Percentiles rank a stretch among this genome's conserved stretches.
Conservation (phyloP, 1,284 basidiomycete species). For the Cryptococcus floricola region DNA sequence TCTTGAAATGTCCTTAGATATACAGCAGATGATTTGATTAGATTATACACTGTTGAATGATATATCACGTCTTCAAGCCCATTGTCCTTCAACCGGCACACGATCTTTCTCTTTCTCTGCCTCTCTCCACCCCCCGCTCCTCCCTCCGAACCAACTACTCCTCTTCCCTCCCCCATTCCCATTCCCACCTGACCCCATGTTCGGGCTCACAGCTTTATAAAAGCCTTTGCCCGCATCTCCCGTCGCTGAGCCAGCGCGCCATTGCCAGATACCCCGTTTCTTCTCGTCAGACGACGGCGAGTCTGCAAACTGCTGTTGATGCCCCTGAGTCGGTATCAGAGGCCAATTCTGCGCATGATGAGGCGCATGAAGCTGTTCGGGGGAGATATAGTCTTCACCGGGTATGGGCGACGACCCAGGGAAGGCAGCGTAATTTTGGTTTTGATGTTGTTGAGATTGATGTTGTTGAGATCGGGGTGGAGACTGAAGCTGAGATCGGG, state of each 20-base stretch:
- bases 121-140: constrained; percentile 6
- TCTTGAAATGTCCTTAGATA: no score
- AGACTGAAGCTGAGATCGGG: background rate
- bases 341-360: background rate
- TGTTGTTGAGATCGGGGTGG: no score
- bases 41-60: no score
- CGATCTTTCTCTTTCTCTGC: constrained; percentile 2
- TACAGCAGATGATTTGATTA: no score
- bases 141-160: constrained; percentile 6
- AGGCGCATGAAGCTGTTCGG: background rate
- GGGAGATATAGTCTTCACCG: background rate
- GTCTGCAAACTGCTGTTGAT: background rate
- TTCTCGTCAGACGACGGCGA: constrained; percentile 4
- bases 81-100: background rate
- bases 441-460: no score
- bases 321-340: background rate
- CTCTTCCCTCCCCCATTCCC: background rate
- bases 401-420: no score
- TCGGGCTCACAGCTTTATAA: background rate
- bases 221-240: background rate
- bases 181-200: background rate
- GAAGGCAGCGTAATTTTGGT: no score
- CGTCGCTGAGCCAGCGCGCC: background rate
- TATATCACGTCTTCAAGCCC: background rate
- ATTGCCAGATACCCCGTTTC: constrained; percentile 12